Evolutionary conservation across 352 stramenopile genomes (phyloP).

Genomic region (Phytophthora crassamura): DNA sequence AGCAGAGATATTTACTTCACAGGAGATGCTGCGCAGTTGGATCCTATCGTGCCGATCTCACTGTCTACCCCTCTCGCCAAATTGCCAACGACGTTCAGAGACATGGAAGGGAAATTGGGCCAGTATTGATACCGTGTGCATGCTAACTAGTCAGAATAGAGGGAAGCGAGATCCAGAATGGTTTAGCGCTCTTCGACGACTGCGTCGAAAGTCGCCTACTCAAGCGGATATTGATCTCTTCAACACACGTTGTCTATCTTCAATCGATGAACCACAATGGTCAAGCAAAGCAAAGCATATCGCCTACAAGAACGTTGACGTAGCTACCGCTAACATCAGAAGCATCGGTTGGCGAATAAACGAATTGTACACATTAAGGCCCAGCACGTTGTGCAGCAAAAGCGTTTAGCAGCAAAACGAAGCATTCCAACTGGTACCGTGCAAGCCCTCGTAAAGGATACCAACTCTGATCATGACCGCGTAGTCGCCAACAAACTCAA

Average conservation of each 20-base stretch:
- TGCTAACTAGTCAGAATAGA: not conserved
- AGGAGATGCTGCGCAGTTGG: not conserved
- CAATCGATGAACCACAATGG: not conserved
- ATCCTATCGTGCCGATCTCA: not conserved
- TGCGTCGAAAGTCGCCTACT: not conserved
- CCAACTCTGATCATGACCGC: not conserved
- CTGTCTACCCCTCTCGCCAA: not conserved
- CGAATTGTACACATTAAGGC: not conserved
- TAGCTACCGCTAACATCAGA: not conserved
- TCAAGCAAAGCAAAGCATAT: not conserved
- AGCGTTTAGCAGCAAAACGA: not conserved
- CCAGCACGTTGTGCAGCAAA: not conserved
- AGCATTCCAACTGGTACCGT: not conserved
- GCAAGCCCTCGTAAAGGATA: not conserved
- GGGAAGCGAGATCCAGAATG: not conserved
- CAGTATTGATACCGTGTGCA: not conserved
- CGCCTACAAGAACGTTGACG: not conserved
- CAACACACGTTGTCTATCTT: not conserved
- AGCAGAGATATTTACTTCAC: not conserved
- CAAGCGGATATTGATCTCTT: slow-evolving; percentile 1
- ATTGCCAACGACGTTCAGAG: too few species aligned
- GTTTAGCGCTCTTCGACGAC: not conserved
- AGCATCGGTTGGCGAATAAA: not conserved
- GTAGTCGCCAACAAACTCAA: not conserved
- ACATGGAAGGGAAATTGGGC: not conserved